Evolutionary conservation across 2,329 filamentous ascomycete species (phyloP).

Genomic region (Neonectria punicea): DNA sequence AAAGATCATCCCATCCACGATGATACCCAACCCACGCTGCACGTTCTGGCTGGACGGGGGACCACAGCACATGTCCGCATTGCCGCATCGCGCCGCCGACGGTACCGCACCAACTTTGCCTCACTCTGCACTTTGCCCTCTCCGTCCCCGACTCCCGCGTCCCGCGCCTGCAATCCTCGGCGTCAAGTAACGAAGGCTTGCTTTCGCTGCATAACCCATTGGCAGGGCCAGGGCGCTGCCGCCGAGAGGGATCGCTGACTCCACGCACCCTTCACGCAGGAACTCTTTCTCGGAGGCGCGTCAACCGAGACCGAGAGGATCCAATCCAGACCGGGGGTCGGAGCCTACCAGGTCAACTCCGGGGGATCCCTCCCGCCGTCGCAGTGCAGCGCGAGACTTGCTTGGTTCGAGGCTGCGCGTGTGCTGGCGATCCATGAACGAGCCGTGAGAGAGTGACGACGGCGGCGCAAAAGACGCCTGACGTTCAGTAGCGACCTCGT

Average conservation of each 20-base stretch:
- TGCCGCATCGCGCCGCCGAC: constrained; percentile 17
- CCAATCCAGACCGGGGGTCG: constrained; percentile 9
- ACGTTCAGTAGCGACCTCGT: constrained; percentile 20
- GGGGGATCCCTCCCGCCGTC: constrained; percentile 17
- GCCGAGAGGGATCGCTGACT: constrained; percentile 27
- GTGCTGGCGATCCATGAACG: background rate
- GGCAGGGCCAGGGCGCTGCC: constrained; percentile 18
- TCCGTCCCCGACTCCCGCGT: background rate
- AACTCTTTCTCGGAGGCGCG: constrained; percentile 33
- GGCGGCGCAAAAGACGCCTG: constrained; percentile 22
- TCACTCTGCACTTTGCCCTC: background rate
- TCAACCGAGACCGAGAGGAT: constrained; percentile 16
- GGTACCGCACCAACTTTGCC: constrained; percentile 19
- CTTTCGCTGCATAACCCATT: background rate
- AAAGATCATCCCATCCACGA: constrained; percentile 16
- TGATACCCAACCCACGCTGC: constrained; percentile 29
- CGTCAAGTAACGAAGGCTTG: constrained; percentile 6
- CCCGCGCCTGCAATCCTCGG: constrained; percentile 7
- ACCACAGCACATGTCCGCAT: constrained; percentile 16
- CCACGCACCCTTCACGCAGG: constrained; percentile 38
- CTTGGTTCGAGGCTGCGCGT: constrained; percentile 5
- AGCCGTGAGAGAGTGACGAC: constrained; percentile 20
- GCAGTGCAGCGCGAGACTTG: constrained; percentile 9
- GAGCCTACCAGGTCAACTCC: background rate
- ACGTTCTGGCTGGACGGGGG: constrained; percentile 11